phyloP scores from a whole-genome alignment of 2,329 filamentous ascomycete genomes.

The Sodiomyces alkalinus region DNA sequence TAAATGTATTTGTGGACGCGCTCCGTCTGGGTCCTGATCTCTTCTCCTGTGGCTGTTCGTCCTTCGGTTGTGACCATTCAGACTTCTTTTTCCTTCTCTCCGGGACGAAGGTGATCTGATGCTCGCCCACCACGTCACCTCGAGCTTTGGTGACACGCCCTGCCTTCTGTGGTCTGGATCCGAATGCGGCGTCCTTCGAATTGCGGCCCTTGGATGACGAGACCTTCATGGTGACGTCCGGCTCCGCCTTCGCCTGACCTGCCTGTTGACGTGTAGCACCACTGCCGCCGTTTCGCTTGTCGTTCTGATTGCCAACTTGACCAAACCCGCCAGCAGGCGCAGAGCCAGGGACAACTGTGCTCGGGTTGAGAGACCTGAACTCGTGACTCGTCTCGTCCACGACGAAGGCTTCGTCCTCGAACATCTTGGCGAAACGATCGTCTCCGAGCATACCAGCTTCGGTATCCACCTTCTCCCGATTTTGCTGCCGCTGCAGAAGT shows the following conservation, averaged over 20 bases:
- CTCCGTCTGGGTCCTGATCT: slow-evolving; percentile 41
- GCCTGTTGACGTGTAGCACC: slow-evolving; percentile 13
- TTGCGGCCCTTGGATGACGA: slow-evolving; percentile 52
- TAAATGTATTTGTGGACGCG: slow-evolving; percentile 63
- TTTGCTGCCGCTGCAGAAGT: slow-evolving; percentile 49
- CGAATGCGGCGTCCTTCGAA: slow-evolving; percentile 41
- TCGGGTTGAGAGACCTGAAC: slow-evolving; percentile 80
- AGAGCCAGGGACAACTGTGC: slow-evolving; percentile 30
- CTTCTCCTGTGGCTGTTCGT: slow-evolving; percentile 14
- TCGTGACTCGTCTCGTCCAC: slow-evolving; percentile 83
- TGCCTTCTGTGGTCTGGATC: slow-evolving; percentile 36
- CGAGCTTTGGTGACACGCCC: slow-evolving; percentile 29
- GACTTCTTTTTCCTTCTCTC: slow-evolving; percentile 33
- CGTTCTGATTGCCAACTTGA: slow-evolving; percentile 1
- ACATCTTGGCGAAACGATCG: slow-evolving; percentile 73
- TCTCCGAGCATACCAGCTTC: slow-evolving; percentile 61
- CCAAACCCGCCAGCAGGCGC: not conserved
- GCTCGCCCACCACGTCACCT: slow-evolving; percentile 43
- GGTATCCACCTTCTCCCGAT: slow-evolving; percentile 39
- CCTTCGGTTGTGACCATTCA: slow-evolving; percentile 13
- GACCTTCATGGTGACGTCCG: slow-evolving; percentile 44
- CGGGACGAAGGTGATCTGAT: slow-evolving; percentile 60
- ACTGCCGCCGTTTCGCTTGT: slow-evolving; percentile 4
- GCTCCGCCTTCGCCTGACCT: not conserved
- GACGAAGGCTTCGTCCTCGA: slow-evolving; percentile 83